A percentile compares a stretch with the other conserved stretches of the same genome.
Evolutionary conservation across 2,329 filamentous ascomycete species (phyloP).

Genomic region (Immersiporthe knoxdaviesiana): DNA sequence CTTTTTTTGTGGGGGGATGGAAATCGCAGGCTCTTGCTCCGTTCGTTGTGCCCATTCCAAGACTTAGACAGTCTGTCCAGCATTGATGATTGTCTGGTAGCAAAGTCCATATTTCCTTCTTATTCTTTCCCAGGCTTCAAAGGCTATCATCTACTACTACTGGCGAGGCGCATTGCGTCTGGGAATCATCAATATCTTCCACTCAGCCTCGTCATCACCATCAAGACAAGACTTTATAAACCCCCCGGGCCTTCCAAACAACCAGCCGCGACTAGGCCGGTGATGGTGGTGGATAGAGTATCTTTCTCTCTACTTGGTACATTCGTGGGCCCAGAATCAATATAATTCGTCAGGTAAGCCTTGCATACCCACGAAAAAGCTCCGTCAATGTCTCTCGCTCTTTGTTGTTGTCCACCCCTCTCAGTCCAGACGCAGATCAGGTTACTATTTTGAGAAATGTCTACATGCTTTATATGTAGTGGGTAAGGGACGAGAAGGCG

Average conservation of each 20-base stretch:
- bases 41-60: neutral
- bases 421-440: neutral
- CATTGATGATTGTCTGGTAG: neutral
- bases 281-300: neutral
- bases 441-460: neutral
- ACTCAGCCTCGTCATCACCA: neutral
- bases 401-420: neutral
- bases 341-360: neutral
- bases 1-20: neutral
- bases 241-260: neutral
- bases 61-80: neutral
- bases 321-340: neutral
- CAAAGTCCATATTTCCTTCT: no score
- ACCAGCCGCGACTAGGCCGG: neutral
- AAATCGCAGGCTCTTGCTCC: neutral
- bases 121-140: no score
- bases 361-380: no score
- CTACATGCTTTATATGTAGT: no score
- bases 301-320: neutral
- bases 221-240: neutral
- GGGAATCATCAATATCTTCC: neutral
- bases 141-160: no score
- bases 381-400: no score
- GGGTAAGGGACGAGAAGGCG: neutral
- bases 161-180: no score